Evolutionary conservation across 2,329 filamentous ascomycete genomes (phyloP), one percentile per base, ranked within the genome.

Genomic region (Claviceps purpurea): DNA sequence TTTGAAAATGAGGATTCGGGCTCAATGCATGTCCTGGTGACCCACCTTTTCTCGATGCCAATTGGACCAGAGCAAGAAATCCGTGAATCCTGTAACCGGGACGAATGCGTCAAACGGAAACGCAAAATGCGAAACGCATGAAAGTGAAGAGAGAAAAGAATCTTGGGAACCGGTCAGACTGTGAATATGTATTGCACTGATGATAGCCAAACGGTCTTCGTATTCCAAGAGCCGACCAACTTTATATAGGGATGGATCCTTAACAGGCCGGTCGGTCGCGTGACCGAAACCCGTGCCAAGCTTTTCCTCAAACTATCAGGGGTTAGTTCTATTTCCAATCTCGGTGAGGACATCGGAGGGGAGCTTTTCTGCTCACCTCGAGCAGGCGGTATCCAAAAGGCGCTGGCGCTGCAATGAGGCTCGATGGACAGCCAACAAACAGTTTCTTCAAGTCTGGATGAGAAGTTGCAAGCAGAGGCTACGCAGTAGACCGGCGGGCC

Each of bases 261-360:
- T 41, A 42, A 18, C 22, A 52, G 55, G 54, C 55, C 54, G 52
- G 54, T 58, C 54, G 53, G 54, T 58, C 55, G 52, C 57, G 57
- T 59, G 57, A 57, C 55, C 30, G 30, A 11, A 34, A 11, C 14
- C 48, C 37, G 47, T 50, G 52, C 47, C 48, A 14, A 53, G 30
- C 11, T n/a, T 46, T 42, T 34, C 34, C 40, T 14, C 30, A 16
- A 14, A 40, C 52, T 40, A 22, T 41, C 44, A 4, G 50, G 24
- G 38, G 18, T 50, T 41, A 53, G 49, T 30, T 37, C 42, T 45
- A 14, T 34, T 34, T 34, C 30, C 10, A 34, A 34, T 34, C 42
- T 18, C 6, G n/a, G 40, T 46, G 20, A 51, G 18, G 50, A 50
- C 53, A 50, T 55, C 56, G 53, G 51, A 30, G 11, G 1, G 11